Conservation (phyloP, 73 alveolate species). For the Diophrys sp. region DNA sequence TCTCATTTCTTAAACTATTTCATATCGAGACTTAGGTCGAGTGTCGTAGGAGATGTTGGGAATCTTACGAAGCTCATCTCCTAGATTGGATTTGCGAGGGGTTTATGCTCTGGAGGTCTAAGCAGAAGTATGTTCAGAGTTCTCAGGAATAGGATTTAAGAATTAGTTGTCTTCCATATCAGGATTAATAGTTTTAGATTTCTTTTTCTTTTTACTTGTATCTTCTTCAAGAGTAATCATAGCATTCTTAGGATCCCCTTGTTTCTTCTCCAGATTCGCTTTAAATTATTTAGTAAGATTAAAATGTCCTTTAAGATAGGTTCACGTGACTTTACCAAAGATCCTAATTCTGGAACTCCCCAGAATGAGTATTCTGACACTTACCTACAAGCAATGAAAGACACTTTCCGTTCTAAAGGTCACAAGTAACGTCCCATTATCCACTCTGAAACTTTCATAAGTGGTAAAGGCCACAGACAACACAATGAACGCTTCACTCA, state of each 20-base stretch:
- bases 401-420: too few relatives aligned
- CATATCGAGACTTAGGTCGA: background rate
- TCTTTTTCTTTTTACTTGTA: too few relatives aligned
- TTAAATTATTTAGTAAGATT: background rate
- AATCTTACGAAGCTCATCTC: background rate
- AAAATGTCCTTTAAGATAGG: too few relatives aligned
- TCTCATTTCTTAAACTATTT: background rate
- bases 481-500: too few relatives aligned
- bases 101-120: background rate
- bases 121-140: background rate
- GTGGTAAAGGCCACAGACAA: too few relatives aligned
- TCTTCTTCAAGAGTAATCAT: background rate
- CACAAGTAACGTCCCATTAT: too few relatives aligned
- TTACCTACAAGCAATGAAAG: too few relatives aligned
- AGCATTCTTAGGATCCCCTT: background rate
- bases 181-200: background rate
- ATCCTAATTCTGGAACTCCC: too few relatives aligned
- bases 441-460: too few relatives aligned
- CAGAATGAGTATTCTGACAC: too few relatives aligned
- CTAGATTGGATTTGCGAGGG: background rate
- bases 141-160: background rate
- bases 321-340: too few relatives aligned
- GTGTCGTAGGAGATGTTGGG: background rate
- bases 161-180: background rate
- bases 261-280: background rate